Evolutionary conservation across 768 basidiomycete species (phyloP), one percentile per base, ranked within the genome.

Genomic region (Daedaleopsis sinensis): DNA sequence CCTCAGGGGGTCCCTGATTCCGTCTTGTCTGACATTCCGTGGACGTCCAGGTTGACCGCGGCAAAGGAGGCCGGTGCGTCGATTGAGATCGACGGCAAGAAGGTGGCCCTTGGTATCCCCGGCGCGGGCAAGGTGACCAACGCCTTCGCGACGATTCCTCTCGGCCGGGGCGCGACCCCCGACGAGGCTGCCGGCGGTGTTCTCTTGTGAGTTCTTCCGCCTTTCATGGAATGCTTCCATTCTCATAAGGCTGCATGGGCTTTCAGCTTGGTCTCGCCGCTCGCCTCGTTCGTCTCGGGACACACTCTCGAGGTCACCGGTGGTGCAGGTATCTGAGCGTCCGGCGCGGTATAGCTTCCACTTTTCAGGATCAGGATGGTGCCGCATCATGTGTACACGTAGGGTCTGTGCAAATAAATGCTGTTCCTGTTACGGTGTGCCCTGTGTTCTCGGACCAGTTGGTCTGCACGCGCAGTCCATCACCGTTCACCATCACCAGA

Each of bases 231-330:
- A 12, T 42, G 13, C 39, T 42, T 42, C 39, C 39, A 7, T 27
- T 11, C 47, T 21, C 13, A 24, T 4, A 15, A 49, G 23, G 11
- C 13, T 23, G 43, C 48, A 55, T 35, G 24, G 44, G 11, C 7
- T 47, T 39, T 55, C 55, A 91, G 90, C 82, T 79, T 94, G 64
- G 85, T 85, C 0, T 91, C 89, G 15, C 90, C 90, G 11, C 77
- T 94, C 23, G 89, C 91, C 15, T 85, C 88, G 3, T 94, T 90
- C 70, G 87, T 94, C 57, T 85, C 82, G 49, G 92, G 92, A 9
- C 93, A 93, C 74, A 93, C 90, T 16, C 77, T 94, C 56, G 91
- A 93, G 73, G 89, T 91, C 21, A 93, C 92, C 39, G 92, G 92
- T 37, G 93, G 93, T 44, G 79, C 80, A 56, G 90, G 90, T 39